These are phyloP conservation scores for Jatropha curcas DNA, from an alignment of 345 rosid species.

Conservation along the genomic window DNA sequence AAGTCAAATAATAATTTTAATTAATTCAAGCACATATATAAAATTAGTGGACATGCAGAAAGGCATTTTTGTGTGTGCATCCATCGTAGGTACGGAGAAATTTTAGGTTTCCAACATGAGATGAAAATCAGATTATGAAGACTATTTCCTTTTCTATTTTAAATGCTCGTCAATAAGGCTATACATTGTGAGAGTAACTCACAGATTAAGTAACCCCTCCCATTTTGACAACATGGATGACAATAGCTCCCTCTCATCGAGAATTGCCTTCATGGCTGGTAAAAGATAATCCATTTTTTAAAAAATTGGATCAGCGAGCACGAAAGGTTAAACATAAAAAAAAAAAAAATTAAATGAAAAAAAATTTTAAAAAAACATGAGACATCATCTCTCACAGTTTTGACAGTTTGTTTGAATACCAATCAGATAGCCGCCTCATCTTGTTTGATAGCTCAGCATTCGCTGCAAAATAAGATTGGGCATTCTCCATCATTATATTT, in stretches of 20 bases:
- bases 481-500: conserved; percentile 30
- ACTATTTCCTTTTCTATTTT: not conserved
- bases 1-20: too few relatives aligned
- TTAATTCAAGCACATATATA: too few relatives aligned
- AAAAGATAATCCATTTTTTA: conserved; percentile 1
- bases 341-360: too few relatives aligned
- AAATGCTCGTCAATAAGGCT: too few relatives aligned
- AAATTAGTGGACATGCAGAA: too few relatives aligned
- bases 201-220: conserved; percentile 3
- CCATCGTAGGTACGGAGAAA: too few relatives aligned
- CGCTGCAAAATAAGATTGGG: conserved; percentile 14
- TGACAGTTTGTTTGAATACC: conserved; percentile 21
- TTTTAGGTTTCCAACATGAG: too few relatives aligned
- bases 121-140: too few relatives aligned
- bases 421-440: conserved; percentile 21
- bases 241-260: not conserved
- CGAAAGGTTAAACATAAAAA: not conserved
- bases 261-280: not conserved
- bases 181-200: conserved; percentile 4
- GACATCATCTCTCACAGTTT: not conserved
- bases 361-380: not conserved
- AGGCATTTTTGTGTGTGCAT: too few relatives aligned
- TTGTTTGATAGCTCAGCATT: conserved; percentile 16
- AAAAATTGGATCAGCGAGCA: conserved; percentile 12
- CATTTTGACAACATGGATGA: not conserved